Conservation (phyloP, 768 basidiomycete genomes). For the Tephrocybe rancida region DNA sequence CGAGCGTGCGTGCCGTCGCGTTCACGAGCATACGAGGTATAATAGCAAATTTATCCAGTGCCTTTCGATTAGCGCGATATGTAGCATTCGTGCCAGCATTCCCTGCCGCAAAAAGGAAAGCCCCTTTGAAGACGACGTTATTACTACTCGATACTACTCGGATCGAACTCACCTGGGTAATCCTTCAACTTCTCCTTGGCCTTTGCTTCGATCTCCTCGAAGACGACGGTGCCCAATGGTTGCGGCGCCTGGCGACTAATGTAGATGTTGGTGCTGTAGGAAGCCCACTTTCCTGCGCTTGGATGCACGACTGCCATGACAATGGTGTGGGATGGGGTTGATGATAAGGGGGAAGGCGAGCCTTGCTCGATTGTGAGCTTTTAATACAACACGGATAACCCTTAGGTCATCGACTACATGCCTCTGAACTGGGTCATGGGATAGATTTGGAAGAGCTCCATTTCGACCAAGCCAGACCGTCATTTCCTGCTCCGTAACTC, state of each 20-base stretch:
- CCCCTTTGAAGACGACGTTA: constrained; percentile 34
- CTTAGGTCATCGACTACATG: no score
- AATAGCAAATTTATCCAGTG: constrained; percentile 69
- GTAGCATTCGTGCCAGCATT: constrained; percentile 76
- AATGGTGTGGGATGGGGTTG: neutral
- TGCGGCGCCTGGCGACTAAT: constrained; percentile 36
- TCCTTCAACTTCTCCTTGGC: constrained; percentile 66
- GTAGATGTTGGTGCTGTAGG: constrained; percentile 44
- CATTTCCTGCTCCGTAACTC: no score
- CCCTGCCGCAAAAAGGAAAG: constrained; percentile 77
- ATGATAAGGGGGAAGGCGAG: neutral
- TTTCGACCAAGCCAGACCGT: no score
- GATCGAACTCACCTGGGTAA: constrained; percentile 44
- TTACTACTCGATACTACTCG: neutral
- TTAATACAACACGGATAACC: no score
- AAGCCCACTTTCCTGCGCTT: constrained; percentile 34
- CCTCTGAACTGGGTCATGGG: no score
- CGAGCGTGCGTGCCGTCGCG: constrained; percentile 56
- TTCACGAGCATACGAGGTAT: constrained; percentile 80
- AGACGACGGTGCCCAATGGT: constrained; percentile 61
- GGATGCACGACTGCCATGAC: neutral
- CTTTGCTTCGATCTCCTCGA: constrained; percentile 65
- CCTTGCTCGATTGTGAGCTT: no score
- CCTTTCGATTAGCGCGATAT: constrained; percentile 63
- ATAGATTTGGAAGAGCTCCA: no score